Evolutionary conservation across 768 basidiomycete species (phyloP).

Genomic region (Grammothele lineata): DNA sequence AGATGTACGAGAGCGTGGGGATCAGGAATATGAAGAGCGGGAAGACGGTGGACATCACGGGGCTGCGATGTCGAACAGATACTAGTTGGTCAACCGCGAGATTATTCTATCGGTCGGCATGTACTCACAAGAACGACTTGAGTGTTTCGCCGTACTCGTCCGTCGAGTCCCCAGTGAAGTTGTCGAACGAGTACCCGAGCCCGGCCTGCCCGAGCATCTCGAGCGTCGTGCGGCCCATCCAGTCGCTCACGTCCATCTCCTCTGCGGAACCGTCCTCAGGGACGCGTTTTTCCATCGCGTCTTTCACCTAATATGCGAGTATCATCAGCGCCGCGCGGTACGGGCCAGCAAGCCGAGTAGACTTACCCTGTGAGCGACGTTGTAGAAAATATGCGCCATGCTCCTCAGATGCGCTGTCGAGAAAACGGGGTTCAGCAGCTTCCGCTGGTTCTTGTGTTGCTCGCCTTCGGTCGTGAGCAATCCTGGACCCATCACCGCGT

Average conservation of each 20-base stretch:
- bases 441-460: too few relatives aligned
- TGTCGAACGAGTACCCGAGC: conserved; percentile 35
- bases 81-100: not conserved
- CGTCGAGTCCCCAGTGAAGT: conserved; percentile 28
- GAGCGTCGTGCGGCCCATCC: conserved; percentile 39
- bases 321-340: not conserved
- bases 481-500: conserved; percentile 10
- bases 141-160: conserved; percentile 3
- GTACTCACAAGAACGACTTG: conserved; percentile 25
- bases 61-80: not conserved
- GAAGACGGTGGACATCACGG: not conserved
- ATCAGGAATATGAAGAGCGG: not conserved
- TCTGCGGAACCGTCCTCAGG: not conserved
- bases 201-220: conserved; percentile 40
- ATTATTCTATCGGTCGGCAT: not conserved
- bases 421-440: conserved; percentile 22
- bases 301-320: not conserved
- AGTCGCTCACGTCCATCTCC: conserved; percentile 24
- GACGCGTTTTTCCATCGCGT: not conserved
- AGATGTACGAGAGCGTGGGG: not conserved
- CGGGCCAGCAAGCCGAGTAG: not conserved
- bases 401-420: conserved; percentile 19
- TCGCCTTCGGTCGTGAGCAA: conserved; percentile 10
- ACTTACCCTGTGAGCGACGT: conserved; percentile 15
- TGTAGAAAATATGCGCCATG: conserved; percentile 18